These are phyloP conservation scores for Juglanconis juglandina DNA, from an alignment of 2,329 filamentous ascomycete species.

Conservation along the genomic window DNA sequence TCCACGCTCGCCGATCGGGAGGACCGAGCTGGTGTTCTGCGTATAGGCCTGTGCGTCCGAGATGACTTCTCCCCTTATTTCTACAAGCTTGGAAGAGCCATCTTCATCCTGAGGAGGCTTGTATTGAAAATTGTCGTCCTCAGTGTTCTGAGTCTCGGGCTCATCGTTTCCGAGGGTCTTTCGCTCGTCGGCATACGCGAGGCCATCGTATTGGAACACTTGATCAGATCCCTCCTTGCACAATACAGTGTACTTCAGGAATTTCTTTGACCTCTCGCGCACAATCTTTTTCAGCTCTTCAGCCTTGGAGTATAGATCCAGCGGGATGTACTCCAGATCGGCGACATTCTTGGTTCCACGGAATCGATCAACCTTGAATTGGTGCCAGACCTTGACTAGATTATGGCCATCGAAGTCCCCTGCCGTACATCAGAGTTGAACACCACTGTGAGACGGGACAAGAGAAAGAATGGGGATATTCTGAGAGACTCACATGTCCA, in stretches of 20 bases:
- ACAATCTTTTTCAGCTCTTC: background rate
- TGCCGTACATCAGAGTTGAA: too few relatives aligned
- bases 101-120: background rate
- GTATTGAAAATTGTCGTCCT: background rate
- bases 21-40: background rate
- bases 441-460: too few relatives aligned
- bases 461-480: too few relatives aligned
- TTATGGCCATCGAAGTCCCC: constrained; percentile 18
- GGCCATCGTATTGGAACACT: constrained; percentile 3
- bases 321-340: constrained; percentile 16
- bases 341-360: constrained; percentile 18
- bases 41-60: constrained; percentile 10
- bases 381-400: constrained; percentile 16
- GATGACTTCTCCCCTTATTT: constrained; percentile 14
- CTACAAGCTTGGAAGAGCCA: background rate
- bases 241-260: constrained; percentile 10
- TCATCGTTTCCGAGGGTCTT: background rate
- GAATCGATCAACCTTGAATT: constrained; percentile 14
- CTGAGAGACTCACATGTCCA: constrained; percentile 3
- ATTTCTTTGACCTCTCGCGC: constrained; percentile 7
- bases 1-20: background rate
- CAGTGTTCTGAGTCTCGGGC: background rate
- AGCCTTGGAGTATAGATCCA: constrained; percentile 2
- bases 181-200: background rate
- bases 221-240: background rate